Base-by-base conservation (phyloP, 2,329 filamentous ascomycete genomes). In the Colletotrichum spinosum region DNA sequence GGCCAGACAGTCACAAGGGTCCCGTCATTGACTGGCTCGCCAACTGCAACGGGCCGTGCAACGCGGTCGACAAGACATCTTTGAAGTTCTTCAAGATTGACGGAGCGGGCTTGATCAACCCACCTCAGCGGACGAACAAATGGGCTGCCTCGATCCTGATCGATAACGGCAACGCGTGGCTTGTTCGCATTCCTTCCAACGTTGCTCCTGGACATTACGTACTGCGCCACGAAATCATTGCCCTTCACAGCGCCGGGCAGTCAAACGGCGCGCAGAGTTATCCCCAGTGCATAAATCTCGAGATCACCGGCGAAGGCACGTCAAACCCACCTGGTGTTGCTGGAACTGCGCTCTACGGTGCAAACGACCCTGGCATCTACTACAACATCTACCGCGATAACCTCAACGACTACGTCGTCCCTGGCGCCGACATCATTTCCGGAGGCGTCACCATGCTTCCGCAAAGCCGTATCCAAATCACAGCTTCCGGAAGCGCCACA, bases 151-250 rank as follows among this genome's bases (percentile, higher is more conserved):
- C 80, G 60, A 72, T 82, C 6, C 72, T 88, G 66, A 81, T 83
- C 68, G 72, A 77, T 51, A 83, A 84, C 71, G 85, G 83, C 72
- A 81, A 83, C 74, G 82, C 76, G 61, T 85, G 82, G 80, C 79
- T 79, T 46, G 78, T 85, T 33, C 81, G 79, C 8, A 82, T 86
- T 57, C 84, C 84, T 39, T 71, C 75, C 57, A 75, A 75, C 67
- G 78, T 86, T 39, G 79, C 77, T 1, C 71, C 82, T 6, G 84
- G 84, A 2, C 84, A 85, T 74, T 86, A 87, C 65, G 83, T 87
- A 52, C 77, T 87, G 42, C 82, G 84, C 8, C 83, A 86, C 69
- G 84, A 86, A 71, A 84, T 85, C 66, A 85, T 87, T 60, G 83
- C 81, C 17, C 80, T 87, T 6, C 84, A 87, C 74, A 78, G 76